phyloP scores from a whole-genome alignment of 2,329 filamentous ascomycete species.

The Verticillium longisporum region DNA sequence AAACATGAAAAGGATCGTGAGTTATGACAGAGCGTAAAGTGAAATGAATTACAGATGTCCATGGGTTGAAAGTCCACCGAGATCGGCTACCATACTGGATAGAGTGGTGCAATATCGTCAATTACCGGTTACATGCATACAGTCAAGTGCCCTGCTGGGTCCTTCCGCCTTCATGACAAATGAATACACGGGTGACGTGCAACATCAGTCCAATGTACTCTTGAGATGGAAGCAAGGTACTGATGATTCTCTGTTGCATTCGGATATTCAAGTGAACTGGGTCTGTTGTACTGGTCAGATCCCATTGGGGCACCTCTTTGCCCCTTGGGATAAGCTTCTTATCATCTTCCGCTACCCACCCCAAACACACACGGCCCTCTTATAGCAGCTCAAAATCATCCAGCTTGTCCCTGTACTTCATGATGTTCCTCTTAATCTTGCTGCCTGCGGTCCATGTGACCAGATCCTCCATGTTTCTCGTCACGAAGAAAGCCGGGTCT shows the following conservation, averaged over 20 bases:
- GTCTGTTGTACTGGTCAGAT: too few species aligned
- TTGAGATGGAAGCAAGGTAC: too few species aligned
- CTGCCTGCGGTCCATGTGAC: constrained; percentile 93
- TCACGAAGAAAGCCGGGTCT: constrained; percentile 80
- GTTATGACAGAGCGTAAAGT: neutral
- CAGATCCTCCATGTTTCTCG: constrained; percentile 87
- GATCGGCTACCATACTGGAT: neutral
- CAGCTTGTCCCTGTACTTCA: constrained; percentile 89
- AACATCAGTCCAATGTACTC: too few species aligned
- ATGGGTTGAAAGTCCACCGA: neutral
- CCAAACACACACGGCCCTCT: neutral
- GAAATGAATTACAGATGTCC: neutral
- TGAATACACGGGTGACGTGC: too few species aligned
- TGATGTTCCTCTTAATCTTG: constrained; percentile 94
- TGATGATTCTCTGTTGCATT: too few species aligned
- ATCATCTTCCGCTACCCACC: neutral
- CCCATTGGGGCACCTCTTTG: neutral
- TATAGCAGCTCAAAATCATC: constrained; percentile 82
- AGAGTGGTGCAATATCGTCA: neutral
- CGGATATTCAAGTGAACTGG: too few species aligned
- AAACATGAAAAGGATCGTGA: too few species aligned
- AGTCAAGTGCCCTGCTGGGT: neutral
- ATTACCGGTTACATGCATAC: neutral
- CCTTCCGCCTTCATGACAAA: too few species aligned
- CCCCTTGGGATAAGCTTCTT: neutral